Base-by-base conservation (phyloP, 345 rosid genomes). In the Draba incana region DNA sequence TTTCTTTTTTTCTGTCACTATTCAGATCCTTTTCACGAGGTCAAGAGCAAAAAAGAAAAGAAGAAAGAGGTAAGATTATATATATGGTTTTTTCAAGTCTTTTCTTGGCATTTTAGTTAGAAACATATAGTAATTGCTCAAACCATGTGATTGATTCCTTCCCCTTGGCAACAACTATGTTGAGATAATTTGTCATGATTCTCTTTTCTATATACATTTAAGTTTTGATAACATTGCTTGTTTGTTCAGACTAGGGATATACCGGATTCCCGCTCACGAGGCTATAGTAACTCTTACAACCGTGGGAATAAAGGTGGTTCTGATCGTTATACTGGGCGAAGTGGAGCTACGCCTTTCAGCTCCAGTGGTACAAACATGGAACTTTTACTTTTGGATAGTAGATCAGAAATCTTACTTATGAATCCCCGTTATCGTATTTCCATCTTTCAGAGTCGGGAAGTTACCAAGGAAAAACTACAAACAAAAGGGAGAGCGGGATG, bases 31-130 rank as follows among this genome's bases (percentile, higher is more conserved):
- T 92, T 92, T 77, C 97, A 69, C 35, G 96, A 89, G 82, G 98
- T 92, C 76, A 92, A 84, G 88, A 92, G 97, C 86, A 92, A 90
- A 70, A 81, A 92, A 51, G 97, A 92, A 30, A 90, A 89, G 85
- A 84, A 84, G 79, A 92, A 90, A 76, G 93, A 88, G 93, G 97
- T 88, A 55, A 7, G 37, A n/a, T 49, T 47, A 15, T 64, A 10
- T 24, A 39, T 33, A 27, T n/a, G 38, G 24, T 63, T 35, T 42
- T 55, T 66, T 30, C n/a, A n/a, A n/a, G n/a, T n/a, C n/a, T n/a
- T n/a, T n/a, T n/a, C n/a, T n/a, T n/a, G n/a, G n/a, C n/a, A n/a
- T n/a, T n/a, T n/a, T n/a, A n/a, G n/a, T n/a, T n/a, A n/a, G n/a
- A n/a, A n/a, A n/a, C 20, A 20, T 20, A 20, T 20, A 20, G 20